Conservation (phyloP, 2,329 filamentous ascomycete genomes). For the Venturia aucupariae region DNA sequence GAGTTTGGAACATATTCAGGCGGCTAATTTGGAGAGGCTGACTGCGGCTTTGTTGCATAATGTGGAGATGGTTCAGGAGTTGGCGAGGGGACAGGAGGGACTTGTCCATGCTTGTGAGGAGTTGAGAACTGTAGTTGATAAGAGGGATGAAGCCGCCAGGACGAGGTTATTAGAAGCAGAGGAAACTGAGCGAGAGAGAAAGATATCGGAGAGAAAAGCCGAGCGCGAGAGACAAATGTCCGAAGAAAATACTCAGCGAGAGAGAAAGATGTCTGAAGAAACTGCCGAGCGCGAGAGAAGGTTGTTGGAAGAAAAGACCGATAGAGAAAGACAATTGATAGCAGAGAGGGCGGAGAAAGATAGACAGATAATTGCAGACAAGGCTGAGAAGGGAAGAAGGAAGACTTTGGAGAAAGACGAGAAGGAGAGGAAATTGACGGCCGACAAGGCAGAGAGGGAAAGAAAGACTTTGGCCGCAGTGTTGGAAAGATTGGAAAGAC, state of each 20-base stretch:
- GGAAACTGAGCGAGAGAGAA: constrained; percentile 1
- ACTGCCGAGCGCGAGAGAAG: neutral
- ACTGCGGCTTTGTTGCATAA: constrained; percentile 8
- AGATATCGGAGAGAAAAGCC: neutral
- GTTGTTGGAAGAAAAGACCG: neutral
- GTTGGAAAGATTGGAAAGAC: neutral
- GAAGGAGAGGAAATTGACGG: neutral
- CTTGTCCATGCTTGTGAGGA: constrained; percentile 10
- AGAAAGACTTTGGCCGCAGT: neutral
- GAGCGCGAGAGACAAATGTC: neutral
- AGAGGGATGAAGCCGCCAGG: neutral
- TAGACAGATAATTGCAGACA: neutral
- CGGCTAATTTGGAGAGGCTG: constrained; percentile 13
- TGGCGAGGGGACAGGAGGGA: constrained; percentile 5
- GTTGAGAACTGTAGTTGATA: neutral
- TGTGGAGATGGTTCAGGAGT: constrained; percentile 7
- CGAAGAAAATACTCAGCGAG: neutral
- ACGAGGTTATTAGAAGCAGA: neutral
- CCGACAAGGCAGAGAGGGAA: neutral
- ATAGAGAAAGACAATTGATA: neutral
- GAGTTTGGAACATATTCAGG: constrained; percentile 8
- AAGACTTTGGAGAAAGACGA: neutral
- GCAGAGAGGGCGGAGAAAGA: neutral
- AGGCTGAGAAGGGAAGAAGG: neutral
- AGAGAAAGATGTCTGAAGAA: neutral